Conservation (phyloP, 1,284 basidiomycete genomes). For the Trichosporon inkin region DNA sequence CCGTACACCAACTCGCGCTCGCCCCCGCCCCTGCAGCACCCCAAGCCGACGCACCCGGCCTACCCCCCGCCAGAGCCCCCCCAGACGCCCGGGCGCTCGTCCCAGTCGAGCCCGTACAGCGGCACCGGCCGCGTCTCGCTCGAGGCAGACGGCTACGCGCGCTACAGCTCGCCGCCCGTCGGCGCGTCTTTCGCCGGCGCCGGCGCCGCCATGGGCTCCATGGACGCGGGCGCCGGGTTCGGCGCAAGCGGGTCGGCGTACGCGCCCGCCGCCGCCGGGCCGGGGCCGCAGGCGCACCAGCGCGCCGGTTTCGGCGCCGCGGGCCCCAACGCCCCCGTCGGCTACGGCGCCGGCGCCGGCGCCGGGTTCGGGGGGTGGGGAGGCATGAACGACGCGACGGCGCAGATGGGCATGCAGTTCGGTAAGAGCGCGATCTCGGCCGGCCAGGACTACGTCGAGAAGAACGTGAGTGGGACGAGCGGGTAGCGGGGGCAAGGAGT, state of each 20-base stretch:
- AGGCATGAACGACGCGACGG: constrained; percentile 80
- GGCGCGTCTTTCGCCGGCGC: constrained; percentile 21
- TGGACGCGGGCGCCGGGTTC: constrained; percentile 9
- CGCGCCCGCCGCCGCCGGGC: constrained; percentile 3
- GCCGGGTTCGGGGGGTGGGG: constrained; percentile 34
- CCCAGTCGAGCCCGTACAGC: constrained; percentile 44
- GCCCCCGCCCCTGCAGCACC: constrained; percentile 78
- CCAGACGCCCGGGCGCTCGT: constrained; percentile 58
- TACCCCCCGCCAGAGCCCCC: constrained; percentile 81
- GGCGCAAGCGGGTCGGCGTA: constrained; percentile 6
- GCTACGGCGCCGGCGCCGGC: constrained; percentile 11
- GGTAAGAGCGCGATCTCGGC: constrained; percentile 87
- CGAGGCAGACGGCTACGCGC: constrained; percentile 40
- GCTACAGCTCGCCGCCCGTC: constrained; percentile 50
- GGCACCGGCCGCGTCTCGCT: constrained; percentile 51
- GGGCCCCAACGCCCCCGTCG: constrained; percentile 20
- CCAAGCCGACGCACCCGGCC: constrained; percentile 81
- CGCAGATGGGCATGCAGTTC: constrained; percentile 94
- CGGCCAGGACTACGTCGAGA: constrained; percentile 92
- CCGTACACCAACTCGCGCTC: constrained; percentile 55
- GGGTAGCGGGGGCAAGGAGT: background rate
- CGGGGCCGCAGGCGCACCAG: constrained; percentile 5
- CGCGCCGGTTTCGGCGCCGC: constrained; percentile 9
- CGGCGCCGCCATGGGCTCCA: constrained; percentile 11
- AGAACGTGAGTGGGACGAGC: constrained; percentile 64